A percentile compares a stretch with the other conserved stretches of the same genome.
Conservation (phyloP, 1,284 basidiomycete species). For the Cryptococcus depauperatus region DNA sequence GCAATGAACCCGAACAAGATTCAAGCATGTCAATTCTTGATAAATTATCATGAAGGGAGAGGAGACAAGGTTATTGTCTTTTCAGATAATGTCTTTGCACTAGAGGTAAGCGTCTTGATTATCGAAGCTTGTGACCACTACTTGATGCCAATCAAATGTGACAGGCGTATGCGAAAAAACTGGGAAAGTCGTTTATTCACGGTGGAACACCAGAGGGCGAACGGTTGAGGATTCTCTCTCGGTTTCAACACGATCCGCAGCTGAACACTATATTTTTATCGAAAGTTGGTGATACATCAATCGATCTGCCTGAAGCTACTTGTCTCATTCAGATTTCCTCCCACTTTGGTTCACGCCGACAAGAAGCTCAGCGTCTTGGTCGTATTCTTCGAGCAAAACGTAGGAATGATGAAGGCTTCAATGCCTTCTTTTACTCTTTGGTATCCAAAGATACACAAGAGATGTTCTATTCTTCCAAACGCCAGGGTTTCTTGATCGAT, state of each 20-base stretch:
- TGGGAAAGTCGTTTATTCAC: conserved; percentile 92
- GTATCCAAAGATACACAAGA: conserved; percentile 99
- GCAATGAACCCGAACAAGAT: conserved; percentile 99
- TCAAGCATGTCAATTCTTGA: conserved; percentile 97
- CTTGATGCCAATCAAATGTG: conserved; percentile 8
- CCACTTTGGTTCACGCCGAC: conserved; percentile 95
- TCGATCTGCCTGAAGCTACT: conserved; percentile 97
- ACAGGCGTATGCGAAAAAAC: conserved; percentile 91
- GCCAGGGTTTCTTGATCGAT: conserved; percentile 97
- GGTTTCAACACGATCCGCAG: conserved; percentile 91
- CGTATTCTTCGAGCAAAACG: conserved; percentile 95
- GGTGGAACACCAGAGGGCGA: conserved; percentile 94
- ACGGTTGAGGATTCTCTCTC: conserved; percentile 86
- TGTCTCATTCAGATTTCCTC: conserved; percentile 99
- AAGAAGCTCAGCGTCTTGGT: conserved; percentile 95
- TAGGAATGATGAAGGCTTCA: conserved; percentile 98
- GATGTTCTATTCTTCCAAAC: conserved; percentile 99
- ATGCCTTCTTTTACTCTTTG: conserved; percentile 98
- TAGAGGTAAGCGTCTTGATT: conserved; percentile 62
- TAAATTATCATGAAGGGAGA: conserved; percentile 94
- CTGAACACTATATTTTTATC: conserved; percentile 99
- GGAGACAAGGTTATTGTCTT: conserved; percentile 99
- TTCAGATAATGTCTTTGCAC: conserved; percentile 94
- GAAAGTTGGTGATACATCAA: conserved; percentile 98
- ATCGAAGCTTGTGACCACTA: neutral